Base-by-base conservation (phyloP, 2,329 filamentous ascomycete species). In the Fonsecaea erecta region DNA sequence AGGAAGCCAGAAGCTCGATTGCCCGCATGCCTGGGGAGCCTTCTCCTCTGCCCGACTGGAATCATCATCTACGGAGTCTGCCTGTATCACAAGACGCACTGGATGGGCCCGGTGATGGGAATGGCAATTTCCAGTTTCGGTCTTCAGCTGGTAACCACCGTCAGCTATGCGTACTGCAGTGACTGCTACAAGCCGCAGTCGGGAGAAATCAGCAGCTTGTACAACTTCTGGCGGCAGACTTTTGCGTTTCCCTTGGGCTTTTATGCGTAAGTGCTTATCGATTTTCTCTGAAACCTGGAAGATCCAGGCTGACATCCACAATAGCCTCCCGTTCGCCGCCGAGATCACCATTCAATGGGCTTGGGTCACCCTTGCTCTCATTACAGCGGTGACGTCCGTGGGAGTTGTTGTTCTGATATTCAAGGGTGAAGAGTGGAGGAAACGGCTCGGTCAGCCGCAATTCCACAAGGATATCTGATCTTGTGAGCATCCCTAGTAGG, bases 1-100 rank as follows among this genome's bases (percentile, higher is more conserved):
- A 66, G 65, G 7, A 68, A 70, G 18, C 68, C 69, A 3, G 70
- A 72, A 28, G 64, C 68, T 21, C 66, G 69, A 12, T 24, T 62
- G 48, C 30, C 37, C 34, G 28, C 52, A 3, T 32, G 32, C 24
- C 28, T 37, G 21, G 26, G 24, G 2, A 32, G 48, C 11, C 26
- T 34, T 14, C 37, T 62, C 32, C 34, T 54, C n/a, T 37, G 52
- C 18, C 46, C 48, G 2, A 52, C 34, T 3, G 59, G 59, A 9
- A 52, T 62, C 48, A 62, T 62, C 59, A n/a, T 35, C 16, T 54
- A 53, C 28, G 59, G 59, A 1, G 34, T 52, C 24, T 62, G 59
- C 34, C 12, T 62, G 48, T 32, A 62, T 12, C 48, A 40, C 48
- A 32, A 62, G 21, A 40, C 43, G 18, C 59, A 54, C 21, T 62